phyloP scores from a whole-genome alignment of 169 alveolate genomes.

The Plasmodium gallinaceum region DNA sequence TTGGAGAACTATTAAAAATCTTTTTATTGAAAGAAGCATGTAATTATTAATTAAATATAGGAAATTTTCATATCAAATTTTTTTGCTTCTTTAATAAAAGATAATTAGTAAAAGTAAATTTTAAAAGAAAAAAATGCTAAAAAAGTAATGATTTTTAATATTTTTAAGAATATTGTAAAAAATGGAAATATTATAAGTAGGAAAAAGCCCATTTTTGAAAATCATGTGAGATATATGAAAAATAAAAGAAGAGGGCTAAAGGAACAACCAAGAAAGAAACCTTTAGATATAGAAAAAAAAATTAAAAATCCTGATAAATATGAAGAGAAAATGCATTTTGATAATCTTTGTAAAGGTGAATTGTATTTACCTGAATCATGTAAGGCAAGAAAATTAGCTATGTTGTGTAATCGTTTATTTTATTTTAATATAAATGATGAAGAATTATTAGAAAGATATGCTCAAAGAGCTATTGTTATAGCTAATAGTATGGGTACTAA shows the following conservation, averaged over 20 bases:
- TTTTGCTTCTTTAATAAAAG: too few species aligned
- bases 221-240: slow-evolving; percentile 45
- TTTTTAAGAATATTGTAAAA: slow-evolving; percentile 1
- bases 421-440: slow-evolving; percentile 75
- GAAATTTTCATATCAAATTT: too few species aligned
- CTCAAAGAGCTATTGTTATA: slow-evolving; percentile 71
- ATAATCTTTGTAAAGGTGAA: slow-evolving; percentile 67
- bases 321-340: slow-evolving; percentile 76
- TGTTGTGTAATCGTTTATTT: slow-evolving; percentile 72
- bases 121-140: neutral
- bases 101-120: too few species aligned
- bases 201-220: slow-evolving; percentile 33
- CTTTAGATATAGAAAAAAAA: slow-evolving; percentile 72
- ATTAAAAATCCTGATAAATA: slow-evolving; percentile 64
- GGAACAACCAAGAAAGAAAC: slow-evolving; percentile 75
- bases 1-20: too few species aligned
- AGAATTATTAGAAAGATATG: slow-evolving; percentile 69
- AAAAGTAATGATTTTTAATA: slow-evolving; percentile 18
- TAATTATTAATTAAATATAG: too few species aligned
- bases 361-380: slow-evolving; percentile 74
- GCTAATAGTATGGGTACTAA: slow-evolving; percentile 67
- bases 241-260: slow-evolving; percentile 75
- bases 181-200: neutral
- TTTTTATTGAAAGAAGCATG: too few species aligned
- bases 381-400: slow-evolving; percentile 60